These are phyloP conservation scores for Leccinum imitatum DNA, from an alignment of 768 basidiomycete genomes.

Conservation along the genomic window DNA sequence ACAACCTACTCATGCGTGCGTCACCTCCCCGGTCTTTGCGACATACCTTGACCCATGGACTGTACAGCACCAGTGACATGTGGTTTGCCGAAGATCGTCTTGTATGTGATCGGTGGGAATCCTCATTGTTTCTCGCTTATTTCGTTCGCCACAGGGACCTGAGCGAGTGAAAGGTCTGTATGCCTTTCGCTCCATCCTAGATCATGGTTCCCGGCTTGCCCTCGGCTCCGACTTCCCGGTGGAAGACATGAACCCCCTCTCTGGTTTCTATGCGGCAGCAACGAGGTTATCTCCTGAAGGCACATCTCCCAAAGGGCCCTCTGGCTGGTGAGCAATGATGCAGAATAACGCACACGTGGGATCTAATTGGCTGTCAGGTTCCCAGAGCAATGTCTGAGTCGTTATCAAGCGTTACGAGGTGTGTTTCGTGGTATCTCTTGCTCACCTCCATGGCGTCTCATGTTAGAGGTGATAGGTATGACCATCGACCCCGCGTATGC, in stretches of 20 bases:
- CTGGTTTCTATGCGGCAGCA: slow-evolving; percentile 86
- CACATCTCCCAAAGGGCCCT: slow-evolving; percentile 75
- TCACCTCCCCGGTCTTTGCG: background rate
- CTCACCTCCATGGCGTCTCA: background rate
- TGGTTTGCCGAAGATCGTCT: slow-evolving; percentile 83
- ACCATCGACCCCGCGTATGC: slow-evolving; percentile 88
- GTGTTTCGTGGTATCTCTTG: slow-evolving; percentile 1
- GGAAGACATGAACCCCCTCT: slow-evolving; percentile 80
- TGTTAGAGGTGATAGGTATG: slow-evolving; percentile 55
- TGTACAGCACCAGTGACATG: slow-evolving; percentile 75
- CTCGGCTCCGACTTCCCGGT: slow-evolving; percentile 92
- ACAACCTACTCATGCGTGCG: slow-evolving; percentile 87
- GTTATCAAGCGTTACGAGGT: slow-evolving; percentile 77
- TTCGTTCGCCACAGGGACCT: slow-evolving; percentile 52
- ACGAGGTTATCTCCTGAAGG: slow-evolving; percentile 70
- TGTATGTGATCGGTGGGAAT: slow-evolving; percentile 39
- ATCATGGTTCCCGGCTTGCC: slow-evolving; percentile 65
- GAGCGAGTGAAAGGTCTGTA: slow-evolving; percentile 85
- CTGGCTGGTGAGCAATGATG: slow-evolving; percentile 64
- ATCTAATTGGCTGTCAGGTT: slow-evolving; percentile 52
- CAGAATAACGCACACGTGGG: background rate
- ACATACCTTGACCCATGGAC: background rate
- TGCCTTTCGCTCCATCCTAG: slow-evolving; percentile 75
- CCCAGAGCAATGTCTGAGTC: slow-evolving; percentile 73
- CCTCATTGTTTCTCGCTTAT: background rate